Evolutionary conservation across 768 basidiomycete species (phyloP).

Genomic region (Imleria badia): DNA sequence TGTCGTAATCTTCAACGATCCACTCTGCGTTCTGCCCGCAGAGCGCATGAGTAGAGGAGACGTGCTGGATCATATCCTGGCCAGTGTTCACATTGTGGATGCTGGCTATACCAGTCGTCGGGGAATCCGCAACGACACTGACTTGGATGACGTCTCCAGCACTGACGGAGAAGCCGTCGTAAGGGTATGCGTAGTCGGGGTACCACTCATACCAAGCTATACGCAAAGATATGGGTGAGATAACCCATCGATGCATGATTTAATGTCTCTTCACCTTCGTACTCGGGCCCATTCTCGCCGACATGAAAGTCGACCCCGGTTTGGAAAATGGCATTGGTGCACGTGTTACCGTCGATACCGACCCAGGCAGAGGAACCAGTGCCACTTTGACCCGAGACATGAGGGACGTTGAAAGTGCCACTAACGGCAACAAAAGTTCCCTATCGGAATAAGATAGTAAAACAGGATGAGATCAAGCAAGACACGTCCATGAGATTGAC

Average conservation of each 20-base stretch:
- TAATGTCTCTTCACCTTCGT: not conserved
- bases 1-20: conserved; percentile 12
- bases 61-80: not conserved
- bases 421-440: too few species aligned
- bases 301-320: not conserved
- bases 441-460: too few species aligned
- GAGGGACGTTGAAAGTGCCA: too few species aligned
- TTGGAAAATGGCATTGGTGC: not conserved
- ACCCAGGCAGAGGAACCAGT: not conserved
- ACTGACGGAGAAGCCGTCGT: not conserved
- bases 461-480: too few species aligned
- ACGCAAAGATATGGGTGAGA: not conserved
- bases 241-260: too few species aligned
- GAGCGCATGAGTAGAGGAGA: conserved; percentile 2
- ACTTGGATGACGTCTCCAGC: not conserved
- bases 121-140: not conserved
- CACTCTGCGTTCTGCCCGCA: conserved; percentile 7
- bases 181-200: not conserved
- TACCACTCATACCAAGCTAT: not conserved
- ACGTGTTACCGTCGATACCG: conserved; percentile 8
- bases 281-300: not conserved
- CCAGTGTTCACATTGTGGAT: not conserved
- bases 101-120: not conserved
- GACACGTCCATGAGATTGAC: not conserved
- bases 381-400: too few species aligned